Evolutionary conservation across 2,329 filamentous ascomycete species (phyloP), one percentile per base, ranked within the genome.

Genomic region (Emergomyces orientalis): DNA sequence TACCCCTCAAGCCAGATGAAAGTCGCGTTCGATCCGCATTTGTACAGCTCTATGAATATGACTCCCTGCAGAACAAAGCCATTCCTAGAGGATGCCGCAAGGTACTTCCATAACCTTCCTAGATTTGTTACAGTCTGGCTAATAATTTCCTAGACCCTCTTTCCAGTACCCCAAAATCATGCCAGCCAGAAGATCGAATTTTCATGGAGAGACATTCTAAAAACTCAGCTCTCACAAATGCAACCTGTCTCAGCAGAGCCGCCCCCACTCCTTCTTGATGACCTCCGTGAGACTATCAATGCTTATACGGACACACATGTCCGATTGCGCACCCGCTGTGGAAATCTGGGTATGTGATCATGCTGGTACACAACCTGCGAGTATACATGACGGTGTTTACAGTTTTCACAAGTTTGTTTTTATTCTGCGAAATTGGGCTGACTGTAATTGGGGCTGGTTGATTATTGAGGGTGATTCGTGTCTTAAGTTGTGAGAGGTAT

Each of bases 341-440:
- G 27, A 54, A n/a, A 54, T 34, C 27, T 19, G 51, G 14, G 19
- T 34, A 54, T 32, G 32, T 54, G 51, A 54, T 34, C 27, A 54
- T 54, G 25, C 27, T 54, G 51, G 14, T 54, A 54, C 27, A 54
- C 51, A 54, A 32, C 27, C 51, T 54, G 49, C 13, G 22, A 54
- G 30, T 54, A 54, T 54, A 54, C 43, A 47, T 54, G 51, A 54
- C 27, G 6, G 14, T 54, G 51, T 54, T 54, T 17, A 54, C 27
- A 54, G 25, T 19, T 54, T 32, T 54, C 32, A 32, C 17, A 17
- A 32, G 25, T 54, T 54, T 34, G 14, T 34, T 54, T 32, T 34
- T 54, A 54, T 54, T 17, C 51, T 54, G 51, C 27, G 51, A 54
- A 54, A 54, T 54, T 34, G 27, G 27, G 27, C 51, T 52, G 47